Percentiles rank a stretch among this genome's conserved stretches.
These are phyloP conservation scores for Calonectria hongkongensis DNA, from an alignment of 2,329 filamentous ascomycete genomes.

Conservation along the genomic window DNA sequence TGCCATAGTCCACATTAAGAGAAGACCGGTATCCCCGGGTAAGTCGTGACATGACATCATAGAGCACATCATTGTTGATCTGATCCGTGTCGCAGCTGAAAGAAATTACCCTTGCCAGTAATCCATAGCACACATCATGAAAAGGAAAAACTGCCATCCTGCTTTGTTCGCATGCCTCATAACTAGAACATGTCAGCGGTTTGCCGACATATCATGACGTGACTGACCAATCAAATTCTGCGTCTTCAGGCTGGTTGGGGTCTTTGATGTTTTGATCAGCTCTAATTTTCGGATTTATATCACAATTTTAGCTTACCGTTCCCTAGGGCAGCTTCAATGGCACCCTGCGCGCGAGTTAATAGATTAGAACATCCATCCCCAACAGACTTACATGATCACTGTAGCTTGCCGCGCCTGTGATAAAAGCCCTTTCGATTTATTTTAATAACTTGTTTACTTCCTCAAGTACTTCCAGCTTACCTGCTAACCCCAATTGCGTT, in stretches of 20 bases:
- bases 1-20: conserved; percentile 35
- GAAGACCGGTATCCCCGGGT: not conserved
- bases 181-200: conserved; percentile 15
- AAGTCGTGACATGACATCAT: conserved; percentile 26
- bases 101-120: not conserved
- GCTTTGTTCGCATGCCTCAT: not conserved
- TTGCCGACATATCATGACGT: not conserved
- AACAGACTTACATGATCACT: conserved; percentile 5
- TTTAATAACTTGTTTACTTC: not conserved
- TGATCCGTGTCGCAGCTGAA: too few relatives aligned
- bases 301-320: conserved; percentile 2
- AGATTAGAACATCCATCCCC: not conserved
- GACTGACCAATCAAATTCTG: conserved; percentile 24
- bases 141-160: conserved; percentile 30
- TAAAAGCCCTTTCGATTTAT: conserved; percentile 15
- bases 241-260: conserved; percentile 2
- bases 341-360: not conserved
- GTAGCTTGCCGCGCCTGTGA: conserved; percentile 11
- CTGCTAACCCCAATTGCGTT: not conserved
- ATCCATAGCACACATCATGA: conserved; percentile 25
- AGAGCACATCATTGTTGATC: conserved; percentile 20
- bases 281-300: not conserved
- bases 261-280: conserved; percentile 10
- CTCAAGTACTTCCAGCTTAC: not conserved
- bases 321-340: not conserved